A percentile compares a stretch with the other conserved stretches of the same genome.
phyloP scores from a whole-genome alignment of 176 grass and related monocot genomes.

The Leersia perrieri region DNA sequence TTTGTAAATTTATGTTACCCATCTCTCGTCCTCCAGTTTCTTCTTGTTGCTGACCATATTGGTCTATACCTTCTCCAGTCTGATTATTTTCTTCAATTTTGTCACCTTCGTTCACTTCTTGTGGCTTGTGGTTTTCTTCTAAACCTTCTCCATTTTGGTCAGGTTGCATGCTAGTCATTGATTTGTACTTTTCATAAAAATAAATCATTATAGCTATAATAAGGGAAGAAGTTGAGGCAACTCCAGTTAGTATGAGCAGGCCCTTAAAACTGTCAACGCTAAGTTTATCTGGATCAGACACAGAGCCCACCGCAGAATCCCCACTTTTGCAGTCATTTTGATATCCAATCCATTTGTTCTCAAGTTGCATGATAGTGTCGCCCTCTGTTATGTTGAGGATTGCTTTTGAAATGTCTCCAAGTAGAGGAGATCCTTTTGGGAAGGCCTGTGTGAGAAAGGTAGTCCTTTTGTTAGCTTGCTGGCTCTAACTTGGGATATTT shows the following conservation, averaged over 20 bases:
- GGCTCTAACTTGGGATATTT: background rate
- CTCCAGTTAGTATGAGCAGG: slow-evolving; percentile 32
- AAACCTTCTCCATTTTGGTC: too few species aligned
- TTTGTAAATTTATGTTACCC: too few species aligned
- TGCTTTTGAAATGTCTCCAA: slow-evolving; percentile 42
- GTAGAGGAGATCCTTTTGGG: slow-evolving; percentile 34
- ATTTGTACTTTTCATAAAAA: background rate
- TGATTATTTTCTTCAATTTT: too few species aligned
- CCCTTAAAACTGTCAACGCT: slow-evolving; percentile 39
- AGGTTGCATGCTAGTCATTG: too few species aligned
- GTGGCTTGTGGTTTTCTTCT: too few species aligned
- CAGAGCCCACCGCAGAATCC: background rate
- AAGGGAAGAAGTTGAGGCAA: slow-evolving; percentile 23
- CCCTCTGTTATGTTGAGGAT: slow-evolving; percentile 55
- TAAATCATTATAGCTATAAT: slow-evolving; percentile 17
- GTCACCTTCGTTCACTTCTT: too few species aligned
- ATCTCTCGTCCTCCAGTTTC: too few species aligned
- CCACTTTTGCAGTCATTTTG: slow-evolving; percentile 23
- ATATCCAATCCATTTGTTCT: slow-evolving; percentile 55
- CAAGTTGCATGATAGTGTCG: slow-evolving; percentile 20
- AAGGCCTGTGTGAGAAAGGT: slow-evolving; percentile 43
- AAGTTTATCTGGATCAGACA: slow-evolving; percentile 1
- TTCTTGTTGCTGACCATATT: too few species aligned
- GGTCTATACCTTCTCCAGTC: too few species aligned
- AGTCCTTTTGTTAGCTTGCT: background rate